phyloP scores from a whole-genome alignment of 306 rosid genomes.

The Fragaria iinumae region DNA sequence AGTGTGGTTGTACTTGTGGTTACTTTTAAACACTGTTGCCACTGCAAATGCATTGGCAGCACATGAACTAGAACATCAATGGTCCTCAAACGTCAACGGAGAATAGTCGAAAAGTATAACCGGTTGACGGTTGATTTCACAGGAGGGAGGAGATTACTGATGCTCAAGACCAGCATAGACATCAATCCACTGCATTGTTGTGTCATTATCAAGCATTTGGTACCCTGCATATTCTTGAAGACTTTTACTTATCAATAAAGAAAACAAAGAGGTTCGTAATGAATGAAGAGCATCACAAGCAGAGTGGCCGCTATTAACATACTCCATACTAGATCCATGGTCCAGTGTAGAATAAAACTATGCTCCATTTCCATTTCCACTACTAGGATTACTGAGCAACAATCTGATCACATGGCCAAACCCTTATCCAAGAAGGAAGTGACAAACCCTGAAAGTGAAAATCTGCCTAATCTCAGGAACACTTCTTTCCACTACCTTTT shows the following conservation, averaged over 20 bases:
- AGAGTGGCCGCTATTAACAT: not conserved
- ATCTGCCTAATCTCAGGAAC: constrained; percentile 20
- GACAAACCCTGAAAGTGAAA: constrained; percentile 16
- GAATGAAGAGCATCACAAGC: not conserved
- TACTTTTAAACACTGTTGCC: not conserved
- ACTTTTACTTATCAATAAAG: constrained; percentile 1
- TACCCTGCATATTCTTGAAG: constrained; percentile 1
- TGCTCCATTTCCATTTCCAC: not conserved
- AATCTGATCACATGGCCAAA: constrained; percentile 7
- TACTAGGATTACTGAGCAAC: not conserved
- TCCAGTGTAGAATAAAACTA: not conserved
- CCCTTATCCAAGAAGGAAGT: constrained; percentile 23
- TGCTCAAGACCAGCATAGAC: not conserved
- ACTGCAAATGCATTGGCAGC: not conserved
- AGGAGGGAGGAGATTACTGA: not conserved
- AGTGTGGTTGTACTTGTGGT: not conserved
- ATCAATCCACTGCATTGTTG: not conserved
- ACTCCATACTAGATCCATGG: not conserved
- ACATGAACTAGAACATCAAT: not conserved
- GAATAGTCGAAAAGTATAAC: not conserved
- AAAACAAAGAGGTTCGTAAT: not conserved
- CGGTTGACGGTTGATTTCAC: not conserved
- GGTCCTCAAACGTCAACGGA: not conserved
- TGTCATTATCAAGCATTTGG: not conserved
- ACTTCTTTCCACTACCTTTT: constrained; percentile 13